Evolutionary conservation across 805 yeast genomes (phyloP).

Genomic region (Blastobotrys muscicola): DNA sequence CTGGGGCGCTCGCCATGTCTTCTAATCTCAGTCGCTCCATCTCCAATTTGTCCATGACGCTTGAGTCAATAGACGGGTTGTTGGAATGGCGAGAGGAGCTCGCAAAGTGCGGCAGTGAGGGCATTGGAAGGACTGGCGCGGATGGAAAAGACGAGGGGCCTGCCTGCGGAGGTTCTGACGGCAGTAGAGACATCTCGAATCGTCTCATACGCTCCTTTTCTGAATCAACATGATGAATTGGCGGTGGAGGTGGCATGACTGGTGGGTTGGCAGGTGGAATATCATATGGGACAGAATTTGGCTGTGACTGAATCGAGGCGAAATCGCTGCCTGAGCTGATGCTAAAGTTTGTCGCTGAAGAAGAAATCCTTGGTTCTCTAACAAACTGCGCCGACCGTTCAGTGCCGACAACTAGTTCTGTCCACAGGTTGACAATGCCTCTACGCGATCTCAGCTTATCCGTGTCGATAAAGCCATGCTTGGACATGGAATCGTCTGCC

Average conservation of each 20-base stretch:
- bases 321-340: too few species aligned
- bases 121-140: slow-evolving; percentile 5
- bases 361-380: neutral
- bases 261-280: too few species aligned
- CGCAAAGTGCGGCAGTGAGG: slow-evolving; percentile 1
- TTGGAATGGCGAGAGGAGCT: too few species aligned
- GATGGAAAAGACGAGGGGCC: slow-evolving; percentile 3
- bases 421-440: slow-evolving; percentile 71
- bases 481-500: slow-evolving; percentile 6
- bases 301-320: too few species aligned
- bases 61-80: too few species aligned
- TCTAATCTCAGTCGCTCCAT: slow-evolving; percentile 31
- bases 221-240: slow-evolving; percentile 15
- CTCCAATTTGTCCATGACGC: slow-evolving; percentile 32
- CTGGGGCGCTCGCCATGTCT: slow-evolving; percentile 35
- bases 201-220: slow-evolving; percentile 51
- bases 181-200: slow-evolving; percentile 51
- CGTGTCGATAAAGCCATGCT: slow-evolving; percentile 52
- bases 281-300: too few species aligned
- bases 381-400: slow-evolving; percentile 4
- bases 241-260: too few species aligned
- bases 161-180: slow-evolving; percentile 40
- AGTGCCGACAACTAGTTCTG: slow-evolving; percentile 76
- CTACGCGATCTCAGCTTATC: slow-evolving; percentile 66
- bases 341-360: neutral